Evolutionary conservation across 228 moss, liverwort and hornwort genomes (phyloP), one percentile per base, ranked within the genome.

Genomic region (Sphagnum fallax): DNA sequence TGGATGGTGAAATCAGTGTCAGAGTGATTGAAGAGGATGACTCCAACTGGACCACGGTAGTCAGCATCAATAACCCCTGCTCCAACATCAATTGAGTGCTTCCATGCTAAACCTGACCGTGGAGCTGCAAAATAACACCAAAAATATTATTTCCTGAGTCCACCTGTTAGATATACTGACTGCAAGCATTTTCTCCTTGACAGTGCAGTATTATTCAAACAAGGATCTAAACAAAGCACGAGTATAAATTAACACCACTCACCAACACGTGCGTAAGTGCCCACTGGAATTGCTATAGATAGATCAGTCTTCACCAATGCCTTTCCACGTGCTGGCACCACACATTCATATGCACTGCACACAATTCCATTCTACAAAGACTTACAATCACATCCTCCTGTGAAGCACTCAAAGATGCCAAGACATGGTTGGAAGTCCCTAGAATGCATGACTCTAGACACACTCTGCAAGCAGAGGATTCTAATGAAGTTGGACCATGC

Each of bases 21-120:
- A 4, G 90, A 80, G 67, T 91, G 91, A 69, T 94, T 94, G 75
- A 94, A 94, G 50, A 92, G 84, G 64, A 94, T 90, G 18, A 94
- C 87, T 32, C 84, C 81, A 6, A 94, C 73, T 7, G 88, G 87
- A 7, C 94, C 94, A 18, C 94, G 90, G 75, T 94, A 94, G 52
- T 94, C 94, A 50, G 83, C 88, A 68, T 94, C 94, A 64, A 94
- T 90, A 48, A 94, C 92, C 47, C 94, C 94, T 14, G 94, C 94
- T 32, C 94, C 94, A 0, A 82, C 80, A 60, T 94, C 86, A 49
- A 94, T 91, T 6, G 86, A 88, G 61, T 91, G 77, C 74, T 94
- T 94, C 91, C 86, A 90, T 10, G 91, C 91, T 75, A 94, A 72
- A 4, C 94, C 88, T 49, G 94, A 91, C 8, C 94, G 88, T 18